Conservation (phyloP, 2,329 filamentous ascomycete species). For the Aspergillus sergii region DNA sequence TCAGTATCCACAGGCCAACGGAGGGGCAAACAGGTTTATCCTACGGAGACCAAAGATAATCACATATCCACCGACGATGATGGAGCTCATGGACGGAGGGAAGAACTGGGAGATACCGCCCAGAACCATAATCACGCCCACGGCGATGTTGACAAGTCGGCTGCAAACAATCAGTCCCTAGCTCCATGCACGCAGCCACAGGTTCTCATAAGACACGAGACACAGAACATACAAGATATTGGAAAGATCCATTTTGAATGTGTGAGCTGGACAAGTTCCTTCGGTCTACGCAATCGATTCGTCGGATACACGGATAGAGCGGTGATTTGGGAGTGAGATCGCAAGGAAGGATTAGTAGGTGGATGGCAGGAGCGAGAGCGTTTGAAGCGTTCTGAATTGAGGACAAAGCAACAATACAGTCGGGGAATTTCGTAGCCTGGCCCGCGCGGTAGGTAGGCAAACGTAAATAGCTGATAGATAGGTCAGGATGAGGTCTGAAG, state of each 20-base stretch:
- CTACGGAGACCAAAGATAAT: constrained; percentile 86
- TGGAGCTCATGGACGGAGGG: constrained; percentile 54
- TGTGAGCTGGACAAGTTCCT: not conserved
- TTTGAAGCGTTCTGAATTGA: not conserved
- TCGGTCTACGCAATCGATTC: constrained; percentile 2
- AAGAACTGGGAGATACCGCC: constrained; percentile 66
- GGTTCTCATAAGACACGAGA: constrained; percentile 10
- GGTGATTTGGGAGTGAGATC: not conserved
- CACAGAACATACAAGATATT: constrained; percentile 76
- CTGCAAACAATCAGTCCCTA: constrained; percentile 51
- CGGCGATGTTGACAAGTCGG: constrained; percentile 89
- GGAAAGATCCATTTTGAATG: constrained; percentile 79
- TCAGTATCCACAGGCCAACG: constrained; percentile 24
- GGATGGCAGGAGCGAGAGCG: not conserved
- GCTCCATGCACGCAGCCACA: constrained; percentile 12
- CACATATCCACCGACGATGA: constrained; percentile 83
- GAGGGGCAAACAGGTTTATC: constrained; percentile 29
- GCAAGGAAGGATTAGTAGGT: not conserved
- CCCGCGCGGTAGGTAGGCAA: not conserved
- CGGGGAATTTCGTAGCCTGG: constrained; percentile 14
- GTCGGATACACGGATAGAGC: constrained; percentile 3
- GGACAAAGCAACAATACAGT: not conserved
- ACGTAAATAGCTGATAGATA: constrained; percentile 1
- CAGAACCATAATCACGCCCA: constrained; percentile 83
- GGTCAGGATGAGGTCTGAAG: constrained; percentile 1